Base-by-base conservation (phyloP, 208 protist species). In the Acanthamoeba culbertsoni region DNA sequence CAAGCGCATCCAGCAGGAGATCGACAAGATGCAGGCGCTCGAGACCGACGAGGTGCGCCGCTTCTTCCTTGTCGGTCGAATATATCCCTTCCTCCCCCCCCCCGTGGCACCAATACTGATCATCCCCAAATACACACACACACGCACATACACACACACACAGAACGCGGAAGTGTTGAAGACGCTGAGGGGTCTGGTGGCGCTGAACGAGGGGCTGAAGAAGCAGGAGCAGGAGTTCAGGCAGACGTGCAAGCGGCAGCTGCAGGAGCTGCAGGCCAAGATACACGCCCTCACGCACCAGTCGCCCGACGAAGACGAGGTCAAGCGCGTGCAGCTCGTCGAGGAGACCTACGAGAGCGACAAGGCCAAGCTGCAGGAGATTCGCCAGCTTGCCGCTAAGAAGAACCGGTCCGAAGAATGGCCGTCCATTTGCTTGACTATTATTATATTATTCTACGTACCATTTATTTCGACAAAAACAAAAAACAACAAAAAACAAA, bases 201-300 rank as follows among this genome's bases (percentile, higher is more conserved):
- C 88, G 1, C 35, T 97, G 18, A 97, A 96, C 51, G 97, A 97
- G 35, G 94, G 45, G 16, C 93, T 98, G 0, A 94, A 96, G 68
- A 75, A 94, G 28, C 96, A 97, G 53, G 95, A 97, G 86, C 23
- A 26, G 18, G 86, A 95, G 31, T 98, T 98, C 77, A 95, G 95
- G 79, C 57, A 46, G 18, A 93, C 48, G 33, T 98, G 97, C 86
- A 96, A 96, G 73, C 46, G 65, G 35, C 95, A 97, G 94, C 86
- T 96, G 33, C 1, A n/a, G 16, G 93, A 96, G 46, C 92, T 95
- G 23, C 91, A 96, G 45, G 62, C 35, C 53, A 95, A 94, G 79
- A 96, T 96, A 40, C 79, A 86, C 26, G 89, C 59, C 18, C 26
- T 95, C 3, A 1, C 82, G 79, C 57, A 91, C 35, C 68, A 57